Conservation (phyloP, 2,329 filamentous ascomycete species). For the Colletotrichum lupini region DNA sequence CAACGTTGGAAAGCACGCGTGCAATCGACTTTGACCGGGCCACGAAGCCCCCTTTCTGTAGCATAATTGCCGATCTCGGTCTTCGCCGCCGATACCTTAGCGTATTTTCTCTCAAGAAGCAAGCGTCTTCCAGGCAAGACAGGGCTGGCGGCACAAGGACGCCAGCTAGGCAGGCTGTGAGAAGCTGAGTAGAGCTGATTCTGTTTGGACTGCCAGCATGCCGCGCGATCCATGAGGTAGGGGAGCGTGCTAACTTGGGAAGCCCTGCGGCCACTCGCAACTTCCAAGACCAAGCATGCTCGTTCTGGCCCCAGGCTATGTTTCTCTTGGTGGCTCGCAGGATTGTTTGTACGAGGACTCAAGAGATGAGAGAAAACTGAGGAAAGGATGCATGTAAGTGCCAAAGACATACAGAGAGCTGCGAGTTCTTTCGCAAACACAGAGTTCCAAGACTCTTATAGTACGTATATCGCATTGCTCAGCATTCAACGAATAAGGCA, state of each 20-base stretch:
- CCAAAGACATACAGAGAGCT: too few species aligned
- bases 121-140: neutral
- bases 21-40: neutral
- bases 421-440: too few species aligned
- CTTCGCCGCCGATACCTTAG: neutral
- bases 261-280: neutral
- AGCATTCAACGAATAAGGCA: too few species aligned
- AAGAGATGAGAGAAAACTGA: too few species aligned
- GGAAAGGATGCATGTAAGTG: too few species aligned
- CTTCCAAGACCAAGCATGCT: too few species aligned
- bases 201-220: neutral
- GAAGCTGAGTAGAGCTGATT: neutral
- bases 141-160: neutral
- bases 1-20: neutral
- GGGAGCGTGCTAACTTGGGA: neutral
- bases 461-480: rapidly evolving
- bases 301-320: too few species aligned
- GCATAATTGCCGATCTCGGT: neutral
- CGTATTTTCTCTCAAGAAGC: neutral
- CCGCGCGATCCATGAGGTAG: too few species aligned
- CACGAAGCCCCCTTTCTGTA: neutral
- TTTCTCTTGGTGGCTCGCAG: too few species aligned
- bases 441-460: too few species aligned
- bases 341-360: too few species aligned
- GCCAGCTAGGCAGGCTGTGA: neutral